Percentiles rank a stretch among this genome's conserved stretches.
Conservation (phyloP, 495 filamentous ascomycete species). For the Penicillium flavigenum region DNA sequence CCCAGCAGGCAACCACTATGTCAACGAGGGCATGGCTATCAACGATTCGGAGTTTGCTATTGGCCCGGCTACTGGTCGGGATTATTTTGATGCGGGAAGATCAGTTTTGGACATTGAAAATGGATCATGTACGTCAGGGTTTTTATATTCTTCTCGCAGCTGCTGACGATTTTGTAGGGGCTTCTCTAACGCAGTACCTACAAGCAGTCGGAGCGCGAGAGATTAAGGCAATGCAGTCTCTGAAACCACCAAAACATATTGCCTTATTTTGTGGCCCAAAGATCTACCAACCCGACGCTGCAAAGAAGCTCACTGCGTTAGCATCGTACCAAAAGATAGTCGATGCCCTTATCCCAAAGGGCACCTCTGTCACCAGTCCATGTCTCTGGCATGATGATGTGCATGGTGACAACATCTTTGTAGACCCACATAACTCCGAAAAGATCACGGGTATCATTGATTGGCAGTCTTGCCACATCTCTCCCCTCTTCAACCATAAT, state of each 20-base stretch:
- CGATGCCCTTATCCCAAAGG: background rate
- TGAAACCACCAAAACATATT: constrained; percentile 27
- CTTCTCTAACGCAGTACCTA: constrained; percentile 1
- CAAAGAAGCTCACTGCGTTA: constrained; percentile 32
- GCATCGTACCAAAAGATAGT: background rate
- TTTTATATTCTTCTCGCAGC: background rate
- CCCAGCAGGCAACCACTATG: background rate
- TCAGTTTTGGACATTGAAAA: constrained; percentile 28
- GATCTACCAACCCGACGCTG: constrained; percentile 32
- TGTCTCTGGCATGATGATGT: constrained; percentile 44
- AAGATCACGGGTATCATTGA: constrained; percentile 39
- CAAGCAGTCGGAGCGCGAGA: constrained; percentile 1
- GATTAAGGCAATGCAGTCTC: constrained; percentile 23
- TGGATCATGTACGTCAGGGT: constrained; percentile 15
- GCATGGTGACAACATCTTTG: constrained; percentile 43
- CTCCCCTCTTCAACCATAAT: constrained; percentile 39
- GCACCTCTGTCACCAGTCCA: constrained; percentile 23
- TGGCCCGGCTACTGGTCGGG: constrained; percentile 33
- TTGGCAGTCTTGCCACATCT: constrained; percentile 39
- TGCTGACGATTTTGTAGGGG: background rate
- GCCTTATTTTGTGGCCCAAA: constrained; percentile 37
- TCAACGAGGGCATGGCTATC: constrained; percentile 17
- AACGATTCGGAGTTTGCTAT: constrained; percentile 32
- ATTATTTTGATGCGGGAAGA: constrained; percentile 34
- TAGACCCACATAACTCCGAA: constrained; percentile 34